Evolutionary conservation across 768 basidiomycete species (phyloP), one percentile per base, ranked within the genome.

Genomic region (Termitomyces sp.): DNA sequence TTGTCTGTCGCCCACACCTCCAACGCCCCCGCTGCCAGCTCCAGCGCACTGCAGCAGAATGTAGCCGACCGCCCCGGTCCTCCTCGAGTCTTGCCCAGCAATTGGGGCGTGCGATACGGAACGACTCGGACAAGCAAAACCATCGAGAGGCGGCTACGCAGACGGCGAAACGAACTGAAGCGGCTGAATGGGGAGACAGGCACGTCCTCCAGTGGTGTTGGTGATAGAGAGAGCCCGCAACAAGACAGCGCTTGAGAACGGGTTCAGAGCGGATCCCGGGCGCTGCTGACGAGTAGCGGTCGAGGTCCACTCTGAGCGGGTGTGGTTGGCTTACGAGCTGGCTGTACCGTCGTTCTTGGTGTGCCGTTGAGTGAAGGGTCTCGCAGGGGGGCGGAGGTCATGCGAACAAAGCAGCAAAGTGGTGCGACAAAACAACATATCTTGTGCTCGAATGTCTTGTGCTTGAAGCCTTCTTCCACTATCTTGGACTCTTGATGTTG

Each of bases 261-360:
- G 53, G 39, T 32, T 55, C 54, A 42, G 39, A 55, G 39, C 39
- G 24, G 54, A 42, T 32, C 40, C n/a, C 28, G 39, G 4, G 18
- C 39, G n/a, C 54, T 55, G 39, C 54, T 55, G 54, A 55, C 54
- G 54, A 40, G 53, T 24, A 40, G 53, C 24, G 53, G 22, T 35
- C 35, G 20, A 36, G 51, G 35, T 52, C 51, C 20, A 22, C 39
- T 55, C 39, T 55, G 24, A 40, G 11, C 22, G 38, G 53, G 53
- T 55, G 53, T 40, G 22, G 16, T 28, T 39, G 24, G 52, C 38
- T 54, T 54, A 4, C 24, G 53, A 40, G 53, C 53, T 40, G 8
- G 18, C 9, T 18, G 24, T 24, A 55, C 53, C 53, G 53, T 55
- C 53, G 53, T 55, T 18, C 53, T 55, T 22, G 53, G 40, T 40